These are phyloP conservation scores for Ogataea hybrid DNA, from an alignment of 1,139 yeast species.

Conservation along the genomic window DNA sequence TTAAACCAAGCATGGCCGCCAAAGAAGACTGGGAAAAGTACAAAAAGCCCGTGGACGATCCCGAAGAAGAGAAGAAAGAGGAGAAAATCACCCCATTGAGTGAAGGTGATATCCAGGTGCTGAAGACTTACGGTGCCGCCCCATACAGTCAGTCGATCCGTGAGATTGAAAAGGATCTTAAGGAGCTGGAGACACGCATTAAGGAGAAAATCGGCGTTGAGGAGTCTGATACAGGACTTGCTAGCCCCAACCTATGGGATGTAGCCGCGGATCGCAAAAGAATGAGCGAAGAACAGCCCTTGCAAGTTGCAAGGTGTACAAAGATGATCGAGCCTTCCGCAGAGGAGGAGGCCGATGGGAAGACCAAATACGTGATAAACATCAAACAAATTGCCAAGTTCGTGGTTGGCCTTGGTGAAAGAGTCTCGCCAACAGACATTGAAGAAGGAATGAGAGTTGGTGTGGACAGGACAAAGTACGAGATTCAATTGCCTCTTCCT, in stretches of 20 bases:
- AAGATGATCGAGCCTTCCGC: conserved; percentile 72
- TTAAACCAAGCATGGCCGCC: conserved; percentile 58
- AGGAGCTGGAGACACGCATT: conserved; percentile 77
- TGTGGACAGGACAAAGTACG: conserved; percentile 95
- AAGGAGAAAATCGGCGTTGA: conserved; percentile 92
- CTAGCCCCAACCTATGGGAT: conserved; percentile 97
- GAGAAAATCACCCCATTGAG: conserved; percentile 84
- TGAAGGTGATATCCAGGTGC: conserved; percentile 95
- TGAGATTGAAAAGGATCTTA: conserved; percentile 79
- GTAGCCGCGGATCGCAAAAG: conserved; percentile 94
- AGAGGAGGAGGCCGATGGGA: conserved; percentile 51
- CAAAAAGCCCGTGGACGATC: conserved; percentile 76
- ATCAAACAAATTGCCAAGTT: conserved; percentile 97
- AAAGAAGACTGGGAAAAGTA: conserved; percentile 98
- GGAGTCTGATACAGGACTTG: conserved; percentile 93
- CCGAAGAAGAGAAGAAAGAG: conserved; percentile 42
- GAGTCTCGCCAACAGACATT: conserved; percentile 97
- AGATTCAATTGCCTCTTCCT: conserved; percentile 93
- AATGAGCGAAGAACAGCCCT: conserved; percentile 89
- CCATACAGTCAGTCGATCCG: conserved; percentile 86
- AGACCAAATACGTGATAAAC: conserved; percentile 90
- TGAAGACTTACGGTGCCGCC: conserved; percentile 96
- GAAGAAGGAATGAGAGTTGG: conserved; percentile 99
- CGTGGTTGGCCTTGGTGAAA: conserved; percentile 93
- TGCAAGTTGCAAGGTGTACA: conserved; percentile 98